Evolutionary conservation across 2,329 filamentous ascomycete species (phyloP).

Genomic region (Fusarium sp.): DNA sequence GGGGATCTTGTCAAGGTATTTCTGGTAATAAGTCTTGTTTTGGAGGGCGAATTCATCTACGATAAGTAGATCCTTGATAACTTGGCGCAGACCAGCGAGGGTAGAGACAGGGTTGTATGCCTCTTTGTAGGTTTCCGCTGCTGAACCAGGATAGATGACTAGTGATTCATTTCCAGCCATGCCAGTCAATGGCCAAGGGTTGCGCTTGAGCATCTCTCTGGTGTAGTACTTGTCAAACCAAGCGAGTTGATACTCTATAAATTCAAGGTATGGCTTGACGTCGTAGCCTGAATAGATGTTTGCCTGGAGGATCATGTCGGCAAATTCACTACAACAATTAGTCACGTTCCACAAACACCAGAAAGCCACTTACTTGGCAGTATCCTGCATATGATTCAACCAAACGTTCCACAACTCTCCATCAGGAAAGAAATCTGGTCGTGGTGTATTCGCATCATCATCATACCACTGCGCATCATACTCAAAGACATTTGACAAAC

Average conservation of each 20-base stretch:
- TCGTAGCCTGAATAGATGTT: slow-evolving; percentile 13
- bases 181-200: background rate
- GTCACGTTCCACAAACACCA: background rate
- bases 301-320: slow-evolving; percentile 9
- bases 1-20: slow-evolving; percentile 4
- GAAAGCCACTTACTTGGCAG: background rate
- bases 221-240: slow-evolving; percentile 15
- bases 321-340: background rate
- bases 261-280: slow-evolving; percentile 5
- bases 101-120: background rate
- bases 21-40: slow-evolving; percentile 12
- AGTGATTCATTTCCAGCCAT: background rate
- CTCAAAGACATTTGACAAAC: slow-evolving; percentile 6
- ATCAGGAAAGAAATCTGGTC: background rate
- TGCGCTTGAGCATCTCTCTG: slow-evolving; percentile 1
- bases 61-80: slow-evolving; percentile 10
- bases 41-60: slow-evolving; percentile 2
- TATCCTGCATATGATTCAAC: slow-evolving; percentile 16
- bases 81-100: background rate
- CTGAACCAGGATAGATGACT: slow-evolving; percentile 7
- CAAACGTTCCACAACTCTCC: slow-evolving; percentile 17
- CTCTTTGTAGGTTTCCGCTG: slow-evolving; percentile 16
- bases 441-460: slow-evolving; percentile 8
- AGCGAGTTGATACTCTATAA: slow-evolving; percentile 2
- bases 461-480: slow-evolving; percentile 20